Conservation (phyloP, 1,284 basidiomycete genomes). For the Leccinum griseonigrum region DNA sequence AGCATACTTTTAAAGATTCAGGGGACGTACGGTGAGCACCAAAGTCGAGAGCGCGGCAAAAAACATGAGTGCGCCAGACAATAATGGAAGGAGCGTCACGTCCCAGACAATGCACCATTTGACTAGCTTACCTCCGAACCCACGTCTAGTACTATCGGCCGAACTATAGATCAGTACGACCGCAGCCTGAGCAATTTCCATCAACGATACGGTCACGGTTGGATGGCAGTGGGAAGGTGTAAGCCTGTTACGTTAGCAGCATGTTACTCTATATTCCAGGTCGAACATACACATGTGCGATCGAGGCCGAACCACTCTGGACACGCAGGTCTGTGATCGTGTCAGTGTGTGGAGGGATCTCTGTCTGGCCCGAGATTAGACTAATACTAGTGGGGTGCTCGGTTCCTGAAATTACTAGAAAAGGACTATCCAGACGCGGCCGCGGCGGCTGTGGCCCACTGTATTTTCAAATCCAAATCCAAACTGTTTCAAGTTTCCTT, state of each 20-base stretch:
- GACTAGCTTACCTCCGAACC: conserved; percentile 23
- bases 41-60: conserved; percentile 52
- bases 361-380: not conserved
- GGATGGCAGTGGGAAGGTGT: no score
- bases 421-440: not conserved
- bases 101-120: not conserved
- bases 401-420: conserved; percentile 6
- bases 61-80: conserved; percentile 56
- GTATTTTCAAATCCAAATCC: no score
- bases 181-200: no score
- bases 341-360: not conserved
- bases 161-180: conserved; percentile 4
- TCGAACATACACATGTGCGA: not conserved
- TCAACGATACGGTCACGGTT: no score
- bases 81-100: conserved; percentile 27
- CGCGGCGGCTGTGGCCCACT: not conserved
- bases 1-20: not conserved
- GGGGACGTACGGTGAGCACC: conserved; percentile 48
- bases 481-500: no score
- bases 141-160: conserved; percentile 16
- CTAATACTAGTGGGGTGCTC: not conserved
- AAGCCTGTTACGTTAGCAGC: not conserved
- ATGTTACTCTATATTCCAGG: conserved; percentile 2
- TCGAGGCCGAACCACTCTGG: not conserved
- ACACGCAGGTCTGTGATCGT: not conserved